Percentiles rank a stretch among this genome's conserved stretches.
Evolutionary conservation across 2,329 filamentous ascomycete genomes (phyloP).

Genomic region (Aspergillus oerlinghausenensis): DNA sequence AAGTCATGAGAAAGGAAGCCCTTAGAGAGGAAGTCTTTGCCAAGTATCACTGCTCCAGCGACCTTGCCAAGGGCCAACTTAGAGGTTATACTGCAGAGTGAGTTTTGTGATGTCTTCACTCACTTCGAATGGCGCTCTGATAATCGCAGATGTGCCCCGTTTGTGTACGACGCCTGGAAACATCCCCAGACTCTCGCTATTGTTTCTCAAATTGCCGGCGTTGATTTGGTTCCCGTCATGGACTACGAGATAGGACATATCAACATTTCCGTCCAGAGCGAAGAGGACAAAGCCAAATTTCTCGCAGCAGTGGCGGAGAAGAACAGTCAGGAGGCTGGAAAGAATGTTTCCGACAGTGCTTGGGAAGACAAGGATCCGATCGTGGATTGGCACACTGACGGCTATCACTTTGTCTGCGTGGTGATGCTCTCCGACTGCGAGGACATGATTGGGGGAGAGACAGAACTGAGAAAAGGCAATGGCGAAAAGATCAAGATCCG

Average conservation of each 20-base stretch:
- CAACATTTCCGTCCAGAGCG: slow-evolving; percentile 51
- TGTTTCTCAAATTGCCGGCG: slow-evolving; percentile 51
- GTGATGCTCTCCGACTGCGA: slow-evolving; percentile 62
- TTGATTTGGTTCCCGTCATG: slow-evolving; percentile 52
- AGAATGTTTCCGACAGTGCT: slow-evolving; percentile 40
- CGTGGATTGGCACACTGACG: slow-evolving; percentile 61
- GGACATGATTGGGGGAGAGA: slow-evolving; percentile 62
- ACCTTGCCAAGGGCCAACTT: slow-evolving; percentile 53
- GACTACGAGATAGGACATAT: slow-evolving; percentile 55
- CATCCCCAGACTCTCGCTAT: slow-evolving; percentile 47
- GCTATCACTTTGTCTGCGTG: slow-evolving; percentile 67
- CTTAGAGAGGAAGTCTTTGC: slow-evolving; percentile 53
- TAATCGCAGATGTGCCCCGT: slow-evolving; percentile 54
- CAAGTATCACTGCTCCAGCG: slow-evolving; percentile 56
- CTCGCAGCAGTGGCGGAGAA: slow-evolving; percentile 38
- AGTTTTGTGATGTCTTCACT: slow-evolving; percentile 23
- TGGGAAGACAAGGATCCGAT: slow-evolving; percentile 51
- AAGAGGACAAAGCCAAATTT: slow-evolving; percentile 44
- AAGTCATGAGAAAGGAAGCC: slow-evolving; percentile 60
- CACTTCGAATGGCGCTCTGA: background rate
- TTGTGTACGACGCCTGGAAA: slow-evolving; percentile 60
- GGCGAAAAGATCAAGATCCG: slow-evolving; percentile 56
- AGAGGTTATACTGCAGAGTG: slow-evolving; percentile 55
- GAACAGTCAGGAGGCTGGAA: slow-evolving; percentile 34
- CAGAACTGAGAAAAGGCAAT: slow-evolving; percentile 52